Conservation (phyloP, 2,329 filamentous ascomycete genomes). For the Emergomyces pasteurianus region DNA sequence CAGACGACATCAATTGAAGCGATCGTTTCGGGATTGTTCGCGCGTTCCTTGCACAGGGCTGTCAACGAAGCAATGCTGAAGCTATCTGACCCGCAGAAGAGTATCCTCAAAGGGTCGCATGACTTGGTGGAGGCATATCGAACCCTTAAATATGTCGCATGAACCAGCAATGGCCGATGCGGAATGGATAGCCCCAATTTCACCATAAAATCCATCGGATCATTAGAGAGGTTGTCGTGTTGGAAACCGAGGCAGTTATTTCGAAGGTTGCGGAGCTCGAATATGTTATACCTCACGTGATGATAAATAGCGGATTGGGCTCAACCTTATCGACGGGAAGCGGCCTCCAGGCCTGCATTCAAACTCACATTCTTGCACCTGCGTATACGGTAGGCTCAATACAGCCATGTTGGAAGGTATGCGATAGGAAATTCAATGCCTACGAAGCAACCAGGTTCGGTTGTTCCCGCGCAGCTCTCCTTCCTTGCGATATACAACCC, state of each 20-base stretch:
- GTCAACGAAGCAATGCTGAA: slow-evolving; percentile 72
- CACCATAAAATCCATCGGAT: slow-evolving; percentile 1
- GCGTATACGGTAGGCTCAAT: not conserved
- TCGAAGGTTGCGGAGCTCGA: not conserved
- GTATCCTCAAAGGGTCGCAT: slow-evolving; percentile 56
- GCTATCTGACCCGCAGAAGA: slow-evolving; percentile 89
- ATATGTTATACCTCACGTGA: not conserved
- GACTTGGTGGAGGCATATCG: slow-evolving; percentile 21
- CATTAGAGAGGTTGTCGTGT: not conserved
- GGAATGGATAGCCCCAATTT: slow-evolving; percentile 13
- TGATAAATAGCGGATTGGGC: not conserved
- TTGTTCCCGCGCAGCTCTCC: slow-evolving; percentile 70
- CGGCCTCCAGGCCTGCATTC: not conserved
- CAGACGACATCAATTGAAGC: slow-evolving; percentile 77
- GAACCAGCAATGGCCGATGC: slow-evolving; percentile 11
- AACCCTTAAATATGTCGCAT: slow-evolving; percentile 5
- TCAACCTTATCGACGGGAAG: not conserved
- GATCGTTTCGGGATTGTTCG: slow-evolving; percentile 43
- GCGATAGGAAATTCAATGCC: slow-evolving; percentile 22
- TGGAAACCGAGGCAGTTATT: not conserved
- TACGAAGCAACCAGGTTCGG: slow-evolving; percentile 24
- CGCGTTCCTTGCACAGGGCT: slow-evolving; percentile 53
- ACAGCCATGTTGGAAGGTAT: not conserved
- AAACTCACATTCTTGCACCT: not conserved
- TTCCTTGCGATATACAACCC: slow-evolving; percentile 96